Conservation (phyloP, 352 stramenopile species). For the Elongisporangium senticosum region DNA sequence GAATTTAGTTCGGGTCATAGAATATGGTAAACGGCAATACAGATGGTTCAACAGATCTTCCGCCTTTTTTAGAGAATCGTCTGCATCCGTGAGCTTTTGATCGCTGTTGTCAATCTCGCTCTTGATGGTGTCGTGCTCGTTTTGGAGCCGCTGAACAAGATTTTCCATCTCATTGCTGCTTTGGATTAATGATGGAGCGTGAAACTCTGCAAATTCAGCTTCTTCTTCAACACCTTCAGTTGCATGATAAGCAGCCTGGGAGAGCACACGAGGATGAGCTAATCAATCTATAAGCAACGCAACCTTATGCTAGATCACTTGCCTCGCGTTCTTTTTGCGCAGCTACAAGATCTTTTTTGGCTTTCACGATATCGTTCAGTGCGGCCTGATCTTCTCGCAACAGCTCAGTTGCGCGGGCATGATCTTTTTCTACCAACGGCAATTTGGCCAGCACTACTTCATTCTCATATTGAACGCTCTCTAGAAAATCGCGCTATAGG, state of each 20-base stretch:
- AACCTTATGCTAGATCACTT: not conserved
- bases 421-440: slow-evolving; percentile 50
- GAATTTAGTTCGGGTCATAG: slow-evolving; percentile 37
- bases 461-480: slow-evolving; percentile 38
- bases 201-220: slow-evolving; percentile 66
- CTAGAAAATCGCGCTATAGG: slow-evolving; percentile 42
- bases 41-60: slow-evolving; percentile 28
- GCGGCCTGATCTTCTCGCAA: slow-evolving; percentile 38
- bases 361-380: slow-evolving; percentile 17
- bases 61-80: slow-evolving; percentile 11
- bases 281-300: not conserved
- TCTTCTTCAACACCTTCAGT: slow-evolving; percentile 75
- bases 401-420: slow-evolving; percentile 31
- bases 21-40: slow-evolving; percentile 31
- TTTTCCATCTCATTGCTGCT: slow-evolving; percentile 53
- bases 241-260: slow-evolving; percentile 32
- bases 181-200: slow-evolving; percentile 52
- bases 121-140: slow-evolving; percentile 19
- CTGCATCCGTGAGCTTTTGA: slow-evolving; percentile 14
- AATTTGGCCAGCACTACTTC: slow-evolving; percentile 44
- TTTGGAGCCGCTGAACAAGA: slow-evolving; percentile 29
- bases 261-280: not conserved
- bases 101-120: slow-evolving; percentile 9
- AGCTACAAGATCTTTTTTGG: slow-evolving; percentile 18
- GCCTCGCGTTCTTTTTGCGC: slow-evolving; percentile 45